These are phyloP conservation scores for Candida dendrica DNA, from an alignment of 805 yeast species.

Conservation along the genomic window DNA sequence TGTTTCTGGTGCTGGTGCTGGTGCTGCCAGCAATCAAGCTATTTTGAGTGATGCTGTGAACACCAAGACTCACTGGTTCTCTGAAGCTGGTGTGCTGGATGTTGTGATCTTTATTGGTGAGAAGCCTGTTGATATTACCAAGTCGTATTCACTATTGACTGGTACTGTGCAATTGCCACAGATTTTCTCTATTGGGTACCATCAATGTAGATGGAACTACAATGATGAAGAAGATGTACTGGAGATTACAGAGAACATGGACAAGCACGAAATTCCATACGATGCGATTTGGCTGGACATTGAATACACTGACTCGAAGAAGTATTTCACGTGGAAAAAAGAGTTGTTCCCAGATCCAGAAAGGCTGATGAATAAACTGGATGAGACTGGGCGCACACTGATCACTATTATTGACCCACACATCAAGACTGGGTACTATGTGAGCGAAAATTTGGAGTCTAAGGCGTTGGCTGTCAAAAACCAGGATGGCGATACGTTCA, in stretches of 20 bases:
- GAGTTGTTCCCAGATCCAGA: constrained; percentile 70
- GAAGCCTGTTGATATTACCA: constrained; percentile 47
- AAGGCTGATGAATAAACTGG: constrained; percentile 57
- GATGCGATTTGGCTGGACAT: constrained; percentile 94
- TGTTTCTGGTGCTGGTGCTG: constrained; percentile 11
- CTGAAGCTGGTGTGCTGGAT: constrained; percentile 84
- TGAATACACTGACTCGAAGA: constrained; percentile 80
- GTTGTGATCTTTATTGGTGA: constrained; percentile 59
- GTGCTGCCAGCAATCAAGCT: constrained; percentile 1
- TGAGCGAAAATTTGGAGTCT: constrained; percentile 45
- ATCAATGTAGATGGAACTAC: constrained; percentile 97
- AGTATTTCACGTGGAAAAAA: constrained; percentile 87
- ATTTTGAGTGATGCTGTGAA: constrained; percentile 4
- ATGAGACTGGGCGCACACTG: constrained; percentile 67
- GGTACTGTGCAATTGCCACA: constrained; percentile 75
- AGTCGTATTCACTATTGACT: constrained; percentile 59
- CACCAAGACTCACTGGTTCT: constrained; percentile 80
- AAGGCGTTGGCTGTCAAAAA: constrained; percentile 40
- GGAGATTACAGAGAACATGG: constrained; percentile 64
- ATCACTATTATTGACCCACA: constrained; percentile 92
- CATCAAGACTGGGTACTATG: constrained; percentile 60
- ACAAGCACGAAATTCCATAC: constrained; percentile 67
- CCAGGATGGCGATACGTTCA: constrained; percentile 40
- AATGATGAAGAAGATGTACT: constrained; percentile 81
- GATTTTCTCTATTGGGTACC: constrained; percentile 77